phyloP scores from a whole-genome alignment of 371 early-diverging fungal genomes.

The Circinella minor region DNA sequence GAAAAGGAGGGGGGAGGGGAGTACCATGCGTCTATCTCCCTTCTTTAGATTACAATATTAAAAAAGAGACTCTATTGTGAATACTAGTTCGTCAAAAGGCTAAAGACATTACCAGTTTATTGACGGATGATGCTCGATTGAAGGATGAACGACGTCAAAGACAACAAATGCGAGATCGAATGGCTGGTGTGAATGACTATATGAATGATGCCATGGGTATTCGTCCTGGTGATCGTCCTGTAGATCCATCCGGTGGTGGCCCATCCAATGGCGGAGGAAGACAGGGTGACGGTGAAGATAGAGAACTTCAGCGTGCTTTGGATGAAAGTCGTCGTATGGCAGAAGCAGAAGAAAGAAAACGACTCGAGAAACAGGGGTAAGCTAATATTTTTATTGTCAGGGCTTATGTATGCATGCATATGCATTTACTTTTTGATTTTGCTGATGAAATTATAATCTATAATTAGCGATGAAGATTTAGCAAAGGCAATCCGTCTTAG shows the following conservation, averaged over 20 bases:
- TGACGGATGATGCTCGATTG: constrained; percentile 81
- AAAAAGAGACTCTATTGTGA: no score
- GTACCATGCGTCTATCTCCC: no score
- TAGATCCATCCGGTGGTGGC: constrained; percentile 33
- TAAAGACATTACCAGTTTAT: constrained; percentile 85
- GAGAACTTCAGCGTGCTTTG: constrained; percentile 81
- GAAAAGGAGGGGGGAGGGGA: no score
- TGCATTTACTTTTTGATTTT: neutral
- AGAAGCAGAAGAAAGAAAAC: constrained; percentile 36
- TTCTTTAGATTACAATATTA: no score
- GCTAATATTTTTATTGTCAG: neutral
- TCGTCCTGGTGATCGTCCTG: constrained; percentile 19
- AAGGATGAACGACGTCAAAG: constrained; percentile 76
- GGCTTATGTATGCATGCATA: neutral
- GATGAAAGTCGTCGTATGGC: constrained; percentile 68
- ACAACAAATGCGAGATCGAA: constrained; percentile 66
- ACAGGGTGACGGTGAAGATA: constrained; percentile 70
- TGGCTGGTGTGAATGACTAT: constrained; percentile 51
- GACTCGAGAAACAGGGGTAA: constrained; percentile 26
- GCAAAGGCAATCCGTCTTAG: constrained; percentile 48
- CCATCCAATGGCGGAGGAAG: neutral
- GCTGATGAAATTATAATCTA: neutral
- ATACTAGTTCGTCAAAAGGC: constrained; percentile 88
- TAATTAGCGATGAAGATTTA: constrained; percentile 39
- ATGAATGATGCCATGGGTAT: constrained; percentile 38